A percentile compares a stretch with the other conserved stretches of the same genome.
Evolutionary conservation across 1,139 yeast species (phyloP).

Genomic region (Hansenula sp.): DNA sequence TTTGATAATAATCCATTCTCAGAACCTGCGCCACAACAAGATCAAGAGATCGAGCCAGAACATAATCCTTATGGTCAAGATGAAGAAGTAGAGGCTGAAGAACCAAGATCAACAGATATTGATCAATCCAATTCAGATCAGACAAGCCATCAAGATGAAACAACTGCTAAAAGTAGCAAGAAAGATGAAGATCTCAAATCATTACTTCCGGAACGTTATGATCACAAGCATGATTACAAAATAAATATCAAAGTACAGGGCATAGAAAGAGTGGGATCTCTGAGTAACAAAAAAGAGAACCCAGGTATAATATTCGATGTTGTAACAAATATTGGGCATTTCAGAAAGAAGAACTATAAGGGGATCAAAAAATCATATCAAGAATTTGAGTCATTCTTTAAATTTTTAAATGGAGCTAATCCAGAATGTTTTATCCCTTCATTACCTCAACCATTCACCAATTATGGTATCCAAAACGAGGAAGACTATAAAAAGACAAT

Average conservation of each 20-base stretch:
- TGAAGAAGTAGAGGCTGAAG: not conserved
- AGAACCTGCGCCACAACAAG: conserved; percentile 21
- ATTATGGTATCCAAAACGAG: conserved; percentile 79
- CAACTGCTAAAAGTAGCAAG: not conserved
- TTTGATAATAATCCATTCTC: conserved; percentile 65
- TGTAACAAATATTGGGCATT: conserved; percentile 64
- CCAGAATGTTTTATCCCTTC: conserved; percentile 94
- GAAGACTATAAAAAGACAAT: conserved; percentile 66
- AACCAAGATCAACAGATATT: not conserved
- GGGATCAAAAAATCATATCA: conserved; percentile 77
- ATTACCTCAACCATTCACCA: conserved; percentile 67
- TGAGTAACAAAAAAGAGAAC: conserved; percentile 30
- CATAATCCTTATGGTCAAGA: not conserved
- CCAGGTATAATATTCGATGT: conserved; percentile 32
- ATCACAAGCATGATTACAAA: conserved; percentile 16
- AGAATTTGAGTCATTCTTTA: conserved; percentile 74
- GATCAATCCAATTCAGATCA: not conserved
- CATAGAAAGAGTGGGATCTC: conserved; percentile 31
- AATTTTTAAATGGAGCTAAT: conserved; percentile 72
- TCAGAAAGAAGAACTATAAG: conserved; percentile 64
- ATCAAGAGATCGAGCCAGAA: conserved; percentile 14
- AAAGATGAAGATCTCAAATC: not conserved
- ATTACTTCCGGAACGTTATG: conserved; percentile 22
- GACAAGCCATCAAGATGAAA: not conserved
- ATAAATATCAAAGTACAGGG: conserved; percentile 28